Conservation (phyloP, 1,139 yeast genomes). For the Wickerhamiella infanticola region DNA sequence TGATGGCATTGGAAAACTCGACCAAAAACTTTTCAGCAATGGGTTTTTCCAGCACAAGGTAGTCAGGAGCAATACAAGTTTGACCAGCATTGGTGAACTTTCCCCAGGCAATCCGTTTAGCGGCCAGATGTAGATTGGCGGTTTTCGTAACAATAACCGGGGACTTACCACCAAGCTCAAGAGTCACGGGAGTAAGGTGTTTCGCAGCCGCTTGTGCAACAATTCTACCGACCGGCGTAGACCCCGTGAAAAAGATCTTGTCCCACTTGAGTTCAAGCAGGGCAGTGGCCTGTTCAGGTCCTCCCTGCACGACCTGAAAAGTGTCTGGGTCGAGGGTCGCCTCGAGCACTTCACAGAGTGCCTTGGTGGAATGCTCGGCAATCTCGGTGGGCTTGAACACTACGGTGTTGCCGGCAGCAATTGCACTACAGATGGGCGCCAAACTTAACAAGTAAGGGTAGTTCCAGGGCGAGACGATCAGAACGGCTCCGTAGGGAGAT, state of each 20-base stretch:
- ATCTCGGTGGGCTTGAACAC: slow-evolving; percentile 68
- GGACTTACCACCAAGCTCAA: slow-evolving; percentile 87
- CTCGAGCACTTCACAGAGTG: slow-evolving; percentile 40
- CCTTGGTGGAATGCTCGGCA: slow-evolving; percentile 46
- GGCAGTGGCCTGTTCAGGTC: slow-evolving; percentile 47
- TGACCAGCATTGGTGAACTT: slow-evolving; percentile 76
- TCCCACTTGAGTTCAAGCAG: slow-evolving; percentile 56
- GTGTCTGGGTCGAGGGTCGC: slow-evolving; percentile 39
- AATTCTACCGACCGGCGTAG: slow-evolving; percentile 56
- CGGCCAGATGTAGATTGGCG: slow-evolving; percentile 33
- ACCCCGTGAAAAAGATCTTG: slow-evolving; percentile 79
- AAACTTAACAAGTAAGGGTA: slow-evolving; percentile 59
- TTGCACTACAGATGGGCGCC: slow-evolving; percentile 60
- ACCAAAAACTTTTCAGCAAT: slow-evolving; percentile 39
- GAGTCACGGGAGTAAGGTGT: slow-evolving; percentile 59
- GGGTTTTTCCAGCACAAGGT: slow-evolving; percentile 47
- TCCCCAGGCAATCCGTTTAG: slow-evolving; percentile 63
- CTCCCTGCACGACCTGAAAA: slow-evolving; percentile 59
- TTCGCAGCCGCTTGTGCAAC: slow-evolving; percentile 75
- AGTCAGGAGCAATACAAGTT: slow-evolving; percentile 83
- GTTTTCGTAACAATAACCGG: slow-evolving; percentile 58
- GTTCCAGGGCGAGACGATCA: slow-evolving; percentile 74
- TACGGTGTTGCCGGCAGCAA: slow-evolving; percentile 79
- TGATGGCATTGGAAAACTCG: slow-evolving; percentile 30
- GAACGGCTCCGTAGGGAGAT: slow-evolving; percentile 61